Percentiles rank a stretch among this genome's conserved stretches.
These are phyloP conservation scores for Capsicum baccatum DNA, from an alignment of 257 asterid genomes.

Conservation along the genomic window DNA sequence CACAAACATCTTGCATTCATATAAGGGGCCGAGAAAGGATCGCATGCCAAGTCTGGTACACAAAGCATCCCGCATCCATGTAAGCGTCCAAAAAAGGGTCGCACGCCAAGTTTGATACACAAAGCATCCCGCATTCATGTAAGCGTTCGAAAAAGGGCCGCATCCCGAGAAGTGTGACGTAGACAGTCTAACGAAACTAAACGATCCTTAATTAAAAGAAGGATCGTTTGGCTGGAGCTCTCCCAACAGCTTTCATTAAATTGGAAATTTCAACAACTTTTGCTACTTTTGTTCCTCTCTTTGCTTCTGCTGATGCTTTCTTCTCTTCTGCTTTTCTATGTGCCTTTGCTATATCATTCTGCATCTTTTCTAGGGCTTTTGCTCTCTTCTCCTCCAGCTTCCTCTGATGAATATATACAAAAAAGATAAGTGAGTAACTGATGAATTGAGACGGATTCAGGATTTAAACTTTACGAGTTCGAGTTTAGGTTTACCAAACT, in stretches of 20 bases:
- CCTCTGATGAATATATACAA: slow-evolving; percentile 50
- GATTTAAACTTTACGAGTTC: background rate
- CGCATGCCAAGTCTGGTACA: background rate
- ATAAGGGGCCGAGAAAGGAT: too few species aligned
- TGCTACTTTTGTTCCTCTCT: slow-evolving; percentile 94
- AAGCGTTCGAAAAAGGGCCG: too few species aligned
- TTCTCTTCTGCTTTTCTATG: slow-evolving; percentile 91
- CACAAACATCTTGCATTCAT: background rate
- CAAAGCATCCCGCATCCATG: too few species aligned
- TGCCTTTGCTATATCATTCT: slow-evolving; percentile 88
- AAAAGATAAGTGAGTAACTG: background rate
- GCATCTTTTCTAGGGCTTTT: slow-evolving; percentile 89
- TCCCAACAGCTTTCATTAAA: slow-evolving; percentile 91
- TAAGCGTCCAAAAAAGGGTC: too few species aligned
- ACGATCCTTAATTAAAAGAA: slow-evolving; percentile 54
- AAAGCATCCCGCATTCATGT: background rate
- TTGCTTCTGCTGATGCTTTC: slow-evolving; percentile 89
- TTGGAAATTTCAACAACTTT: slow-evolving; percentile 69
- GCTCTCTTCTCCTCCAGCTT: slow-evolving; percentile 89
- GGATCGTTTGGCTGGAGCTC: slow-evolving; percentile 81
- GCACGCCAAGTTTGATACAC: too few species aligned
- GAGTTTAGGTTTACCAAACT: too few species aligned
- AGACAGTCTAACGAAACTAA: background rate
- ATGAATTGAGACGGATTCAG: background rate
- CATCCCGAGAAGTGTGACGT: background rate